These are phyloP conservation scores for Deuterostichococcus epilithicus DNA, from an alignment of 139 green algal species.

Conservation along the genomic window DNA sequence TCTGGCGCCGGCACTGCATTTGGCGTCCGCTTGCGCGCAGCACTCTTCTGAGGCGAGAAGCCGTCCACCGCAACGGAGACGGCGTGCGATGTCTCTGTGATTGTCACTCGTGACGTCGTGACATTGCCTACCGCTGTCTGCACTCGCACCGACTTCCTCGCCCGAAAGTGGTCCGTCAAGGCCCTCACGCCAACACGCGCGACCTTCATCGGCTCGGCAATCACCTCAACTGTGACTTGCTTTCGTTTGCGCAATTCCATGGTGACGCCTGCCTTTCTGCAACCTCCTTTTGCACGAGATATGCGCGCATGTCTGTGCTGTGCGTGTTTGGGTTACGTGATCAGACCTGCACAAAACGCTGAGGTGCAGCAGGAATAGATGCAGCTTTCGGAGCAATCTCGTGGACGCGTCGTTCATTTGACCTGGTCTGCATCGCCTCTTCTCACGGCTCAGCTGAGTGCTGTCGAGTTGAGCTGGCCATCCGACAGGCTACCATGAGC, in stretches of 20 bases:
- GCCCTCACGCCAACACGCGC: no score
- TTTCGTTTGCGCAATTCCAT: neutral
- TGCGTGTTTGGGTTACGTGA: no score
- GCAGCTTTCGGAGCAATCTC: no score
- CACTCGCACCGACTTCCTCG: neutral
- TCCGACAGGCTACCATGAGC: neutral
- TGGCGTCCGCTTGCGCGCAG: neutral
- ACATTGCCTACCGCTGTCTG: neutral
- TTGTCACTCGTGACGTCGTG: neutral
- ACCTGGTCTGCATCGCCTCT: no score
- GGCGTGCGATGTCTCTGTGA: neutral
- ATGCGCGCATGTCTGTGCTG: no score
- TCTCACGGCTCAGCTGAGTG: no score
- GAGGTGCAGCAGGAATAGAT: no score
- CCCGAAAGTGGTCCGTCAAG: neutral
- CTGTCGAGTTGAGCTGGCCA: no score
- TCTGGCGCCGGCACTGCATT: no score
- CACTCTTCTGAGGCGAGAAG: no score
- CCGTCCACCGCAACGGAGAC: neutral
- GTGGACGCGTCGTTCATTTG: no score
- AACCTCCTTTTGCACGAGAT: neutral
- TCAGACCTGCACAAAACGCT: no score
- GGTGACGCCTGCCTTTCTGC: neutral
- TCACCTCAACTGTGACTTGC: neutral
- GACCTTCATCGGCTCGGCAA: neutral